Percentiles rank a stretch among this genome's conserved stretches.
Evolutionary conservation across 768 basidiomycete genomes (phyloP).

Genomic region (Hypsizygus marmoreus): DNA sequence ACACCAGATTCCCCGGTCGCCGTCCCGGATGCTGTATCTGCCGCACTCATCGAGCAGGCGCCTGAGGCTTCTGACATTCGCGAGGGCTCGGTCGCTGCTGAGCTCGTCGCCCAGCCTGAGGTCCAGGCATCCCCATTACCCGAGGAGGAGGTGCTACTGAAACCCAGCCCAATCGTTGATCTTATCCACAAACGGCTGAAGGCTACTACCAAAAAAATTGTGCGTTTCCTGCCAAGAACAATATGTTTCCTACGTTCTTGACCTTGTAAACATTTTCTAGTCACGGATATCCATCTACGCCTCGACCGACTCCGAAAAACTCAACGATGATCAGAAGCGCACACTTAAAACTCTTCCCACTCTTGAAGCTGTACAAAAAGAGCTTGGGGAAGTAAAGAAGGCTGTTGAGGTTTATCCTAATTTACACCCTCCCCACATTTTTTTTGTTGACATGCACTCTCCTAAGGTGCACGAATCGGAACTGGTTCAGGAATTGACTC

Average conservation of each 20-base stretch:
- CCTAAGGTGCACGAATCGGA: slow-evolving; percentile 66
- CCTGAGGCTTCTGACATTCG: slow-evolving; percentile 49
- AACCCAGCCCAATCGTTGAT: slow-evolving; percentile 73
- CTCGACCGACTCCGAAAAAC: slow-evolving; percentile 62
- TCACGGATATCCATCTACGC: slow-evolving; percentile 74
- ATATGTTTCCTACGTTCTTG: slow-evolving; percentile 8
- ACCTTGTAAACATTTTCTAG: slow-evolving; percentile 37
- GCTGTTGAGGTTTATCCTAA: slow-evolving; percentile 66
- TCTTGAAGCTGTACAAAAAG: slow-evolving; percentile 79
- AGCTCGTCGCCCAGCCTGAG: slow-evolving; percentile 43
- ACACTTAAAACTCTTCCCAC: slow-evolving; percentile 70
- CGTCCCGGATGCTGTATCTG: slow-evolving; percentile 46
- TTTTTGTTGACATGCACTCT: slow-evolving; percentile 6
- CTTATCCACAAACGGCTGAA: slow-evolving; percentile 80
- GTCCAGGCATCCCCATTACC: slow-evolving; percentile 40
- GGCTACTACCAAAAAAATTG: slow-evolving; percentile 81
- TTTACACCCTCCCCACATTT: slow-evolving; percentile 4
- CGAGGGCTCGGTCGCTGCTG: slow-evolving; percentile 48
- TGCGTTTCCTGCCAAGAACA: too few relatives aligned
- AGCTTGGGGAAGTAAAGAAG: slow-evolving; percentile 83
- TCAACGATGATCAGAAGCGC: slow-evolving; percentile 88
- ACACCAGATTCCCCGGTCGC: slow-evolving; percentile 48
- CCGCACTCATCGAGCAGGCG: slow-evolving; percentile 50
- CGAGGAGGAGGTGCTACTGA: slow-evolving; percentile 49
- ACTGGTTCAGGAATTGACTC: slow-evolving; percentile 52